These are phyloP conservation scores for Tolypocladium pustulatum DNA, from an alignment of 2,329 filamentous ascomycete genomes.

Conservation along the genomic window DNA sequence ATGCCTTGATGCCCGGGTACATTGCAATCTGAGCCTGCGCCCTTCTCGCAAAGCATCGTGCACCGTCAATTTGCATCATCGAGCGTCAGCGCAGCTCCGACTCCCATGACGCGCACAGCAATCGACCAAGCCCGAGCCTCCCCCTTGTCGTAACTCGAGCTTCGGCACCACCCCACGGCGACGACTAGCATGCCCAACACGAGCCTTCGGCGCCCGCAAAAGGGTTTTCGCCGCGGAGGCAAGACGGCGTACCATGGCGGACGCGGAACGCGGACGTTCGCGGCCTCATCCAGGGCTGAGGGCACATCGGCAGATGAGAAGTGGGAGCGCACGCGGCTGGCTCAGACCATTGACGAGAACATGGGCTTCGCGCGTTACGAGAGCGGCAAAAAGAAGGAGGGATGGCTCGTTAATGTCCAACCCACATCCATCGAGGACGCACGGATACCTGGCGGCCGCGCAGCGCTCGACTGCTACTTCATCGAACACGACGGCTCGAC, in stretches of 20 bases:
- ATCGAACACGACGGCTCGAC: slow-evolving; percentile 78
- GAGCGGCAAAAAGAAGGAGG: slow-evolving; percentile 66
- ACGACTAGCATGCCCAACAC: slow-evolving; percentile 46
- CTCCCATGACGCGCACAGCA: slow-evolving; percentile 8
- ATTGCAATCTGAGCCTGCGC: not conserved
- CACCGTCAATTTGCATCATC: not conserved
- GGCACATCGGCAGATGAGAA: slow-evolving; percentile 88
- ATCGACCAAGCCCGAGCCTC: slow-evolving; percentile 7
- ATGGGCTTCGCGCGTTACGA: slow-evolving; percentile 95
- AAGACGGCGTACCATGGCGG: slow-evolving; percentile 62
- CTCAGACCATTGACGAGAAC: slow-evolving; percentile 82
- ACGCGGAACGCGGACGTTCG: slow-evolving; percentile 63
- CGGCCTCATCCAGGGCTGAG: slow-evolving; percentile 69
- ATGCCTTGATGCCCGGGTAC: not conserved
- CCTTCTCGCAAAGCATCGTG: not conserved
- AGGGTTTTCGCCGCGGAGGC: slow-evolving; percentile 58
- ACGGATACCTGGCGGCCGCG: slow-evolving; percentile 70
- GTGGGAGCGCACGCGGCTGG: slow-evolving; percentile 72
- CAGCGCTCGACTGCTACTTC: slow-evolving; percentile 95
- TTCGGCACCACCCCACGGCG: not conserved
- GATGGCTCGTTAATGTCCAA: slow-evolving; percentile 95
- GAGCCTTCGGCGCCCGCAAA: slow-evolving; percentile 47
- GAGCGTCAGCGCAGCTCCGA: not conserved
- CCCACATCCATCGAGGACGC: slow-evolving; percentile 81
- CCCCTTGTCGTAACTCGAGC: slow-evolving; percentile 8